Evolutionary conservation across 257 asterid genomes (phyloP), one percentile per base, ranked within the genome.

Genomic region (Solanum raphanifolium): DNA sequence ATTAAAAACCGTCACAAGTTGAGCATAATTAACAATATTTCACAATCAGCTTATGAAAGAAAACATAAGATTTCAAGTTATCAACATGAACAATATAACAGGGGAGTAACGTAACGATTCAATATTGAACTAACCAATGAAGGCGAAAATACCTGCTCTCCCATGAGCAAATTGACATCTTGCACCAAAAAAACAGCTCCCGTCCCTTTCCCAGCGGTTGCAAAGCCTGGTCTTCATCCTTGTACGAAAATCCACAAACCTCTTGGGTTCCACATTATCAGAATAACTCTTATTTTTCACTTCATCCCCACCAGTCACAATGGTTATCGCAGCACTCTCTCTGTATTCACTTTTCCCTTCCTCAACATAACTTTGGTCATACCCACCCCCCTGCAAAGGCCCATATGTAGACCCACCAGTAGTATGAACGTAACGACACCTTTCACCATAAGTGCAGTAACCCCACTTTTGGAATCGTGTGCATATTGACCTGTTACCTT

Each of bases 81-180:
- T 0, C 55, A 83, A 36, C 39, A 58, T 58, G 66, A 58, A 58
- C 66, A 13, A 5, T 5, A 11, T 9, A 32, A 11, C 86, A 81
- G 43, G 41, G 38, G 31, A 15, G 21, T 69, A 69, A 29, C 66
- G 4, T 29, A 81, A 81, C 34, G 21, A 48, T 82, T 82, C 31
- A 82, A 52, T 82, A 36, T 5, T 43, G 85, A 82, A 25, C 32
- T 31, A 87, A 83, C 25, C 27, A 87, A 85, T 35, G 35, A 21
- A 25, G 5, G 72, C 38, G 9, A 35, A 23, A 85, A 38, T 68
- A 94, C 96, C 96, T 90, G 87, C 83, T 36, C 27, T 72, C 10
- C 96, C 96, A 93, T 93, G 98, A 87, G 95, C 95, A 75, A 76
- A 94, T 20, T n/a, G 48, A 82, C 95, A 94, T 6, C 13, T 87